phyloP scores from a whole-genome alignment of 495 filamentous ascomycete species.

The Podospora anserina region DNA sequence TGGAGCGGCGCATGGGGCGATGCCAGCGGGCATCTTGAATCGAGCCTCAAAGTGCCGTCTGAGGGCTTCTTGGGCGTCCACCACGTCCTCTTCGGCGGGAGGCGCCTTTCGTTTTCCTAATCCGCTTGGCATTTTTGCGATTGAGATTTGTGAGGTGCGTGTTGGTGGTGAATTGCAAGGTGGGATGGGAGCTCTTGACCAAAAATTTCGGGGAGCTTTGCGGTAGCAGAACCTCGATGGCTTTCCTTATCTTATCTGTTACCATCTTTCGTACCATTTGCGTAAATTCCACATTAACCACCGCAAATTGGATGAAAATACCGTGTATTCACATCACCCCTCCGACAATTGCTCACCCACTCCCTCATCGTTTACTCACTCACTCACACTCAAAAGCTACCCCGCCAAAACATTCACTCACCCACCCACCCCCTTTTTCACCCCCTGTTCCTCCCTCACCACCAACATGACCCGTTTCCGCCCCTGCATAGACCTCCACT shows the following conservation, averaged over 20 bases:
- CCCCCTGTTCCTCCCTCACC: slow-evolving; percentile 66
- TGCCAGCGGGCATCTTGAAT: slow-evolving; percentile 59
- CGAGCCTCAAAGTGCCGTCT: slow-evolving; percentile 81
- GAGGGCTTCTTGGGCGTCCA: slow-evolving; percentile 54
- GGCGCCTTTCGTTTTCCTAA: slow-evolving; percentile 45
- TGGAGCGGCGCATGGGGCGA: slow-evolving; percentile 18
- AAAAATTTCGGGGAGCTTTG: slow-evolving; percentile 11
- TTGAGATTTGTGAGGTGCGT: not conserved
- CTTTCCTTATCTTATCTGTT: slow-evolving; percentile 22
- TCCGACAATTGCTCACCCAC: slow-evolving; percentile 14
- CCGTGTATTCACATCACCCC: slow-evolving; percentile 5
- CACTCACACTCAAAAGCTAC: not conserved
- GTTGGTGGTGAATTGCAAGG: not conserved
- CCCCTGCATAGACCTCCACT: slow-evolving; percentile 95
- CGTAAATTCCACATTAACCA: not conserved
- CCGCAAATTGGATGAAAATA: not conserved
- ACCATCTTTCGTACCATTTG: not conserved
- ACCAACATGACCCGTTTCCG: slow-evolving; percentile 88
- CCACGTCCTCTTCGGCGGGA: slow-evolving; percentile 32
- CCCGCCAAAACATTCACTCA: slow-evolving; percentile 4
- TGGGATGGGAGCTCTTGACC: slow-evolving; percentile 2
- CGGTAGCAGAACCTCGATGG: slow-evolving; percentile 14
- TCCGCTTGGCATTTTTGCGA: slow-evolving; percentile 15
- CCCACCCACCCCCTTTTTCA: not conserved
- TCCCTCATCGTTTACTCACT: slow-evolving; percentile 2